These are phyloP conservation scores for Sisymbrium altissimum DNA, from an alignment of 345 rosid genomes.

Conservation along the genomic window DNA sequence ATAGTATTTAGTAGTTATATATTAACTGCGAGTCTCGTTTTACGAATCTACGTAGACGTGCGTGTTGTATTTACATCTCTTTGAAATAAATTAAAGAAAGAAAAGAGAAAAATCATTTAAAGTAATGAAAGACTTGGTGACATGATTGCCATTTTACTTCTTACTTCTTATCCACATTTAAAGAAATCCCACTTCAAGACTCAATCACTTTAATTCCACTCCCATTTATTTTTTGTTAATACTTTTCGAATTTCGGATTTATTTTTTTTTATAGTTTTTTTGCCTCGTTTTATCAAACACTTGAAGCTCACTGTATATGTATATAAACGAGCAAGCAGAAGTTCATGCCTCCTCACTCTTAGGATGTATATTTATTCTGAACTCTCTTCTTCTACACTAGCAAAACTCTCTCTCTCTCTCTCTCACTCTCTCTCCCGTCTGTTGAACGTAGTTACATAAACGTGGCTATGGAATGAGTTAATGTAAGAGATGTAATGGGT, in stretches of 20 bases:
- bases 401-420: neutral
- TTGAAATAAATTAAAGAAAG: neutral
- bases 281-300: constrained; percentile 28
- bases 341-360: constrained; percentile 25
- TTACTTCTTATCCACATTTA: constrained; percentile 42
- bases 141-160: constrained; percentile 32
- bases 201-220: constrained; percentile 47
- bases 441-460: neutral
- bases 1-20: neutral
- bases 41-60: constrained; percentile 8
- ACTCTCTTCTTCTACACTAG: neutral
- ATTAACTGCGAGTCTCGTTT: constrained; percentile 7
- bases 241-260: neutral
- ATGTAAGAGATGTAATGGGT: constrained; percentile 37
- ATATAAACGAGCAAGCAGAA: constrained; percentile 15
- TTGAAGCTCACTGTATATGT: constrained; percentile 19
- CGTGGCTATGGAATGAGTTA: neutral
- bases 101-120: neutral
- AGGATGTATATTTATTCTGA: neutral
- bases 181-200: constrained; percentile 63
- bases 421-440: neutral
- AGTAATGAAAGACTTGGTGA: constrained; percentile 34
- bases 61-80: neutral
- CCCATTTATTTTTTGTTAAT: neutral
- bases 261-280: neutral